Percentiles rank a stretch among this genome's conserved stretches.
phyloP scores from a whole-genome alignment of 2,329 filamentous ascomycete genomes.

The Paraphoma sp. region DNA sequence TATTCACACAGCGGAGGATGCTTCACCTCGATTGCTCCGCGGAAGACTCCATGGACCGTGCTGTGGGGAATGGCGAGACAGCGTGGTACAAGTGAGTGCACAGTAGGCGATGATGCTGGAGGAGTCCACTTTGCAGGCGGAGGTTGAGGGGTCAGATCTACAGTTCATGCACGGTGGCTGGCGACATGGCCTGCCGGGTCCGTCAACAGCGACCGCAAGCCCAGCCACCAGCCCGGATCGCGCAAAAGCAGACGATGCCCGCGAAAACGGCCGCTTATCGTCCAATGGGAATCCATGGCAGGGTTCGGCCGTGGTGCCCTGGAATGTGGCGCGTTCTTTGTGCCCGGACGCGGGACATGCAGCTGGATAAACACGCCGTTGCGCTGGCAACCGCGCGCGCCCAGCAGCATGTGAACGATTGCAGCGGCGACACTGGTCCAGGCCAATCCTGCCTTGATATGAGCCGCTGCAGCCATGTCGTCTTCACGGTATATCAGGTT shows the following conservation, averaged over 20 bases:
- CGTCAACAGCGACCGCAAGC: conserved; percentile 42
- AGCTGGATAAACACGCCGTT: conserved; percentile 16
- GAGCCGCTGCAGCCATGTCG: neutral
- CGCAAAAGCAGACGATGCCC: conserved; percentile 18
- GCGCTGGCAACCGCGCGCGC: conserved; percentile 10
- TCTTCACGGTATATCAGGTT: neutral
- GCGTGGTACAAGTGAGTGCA: conserved; percentile 20
- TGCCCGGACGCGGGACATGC: conserved; percentile 13
- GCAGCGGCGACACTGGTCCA: neutral
- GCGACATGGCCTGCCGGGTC: conserved; percentile 21
- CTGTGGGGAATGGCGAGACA: conserved; percentile 8
- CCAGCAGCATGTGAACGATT: conserved; percentile 3
- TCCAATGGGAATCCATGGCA: conserved; percentile 16
- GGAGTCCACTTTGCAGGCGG: conserved; percentile 10
- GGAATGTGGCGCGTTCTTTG: conserved; percentile 16
- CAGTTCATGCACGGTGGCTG: conserved; percentile 45
- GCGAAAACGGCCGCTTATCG: conserved; percentile 13
- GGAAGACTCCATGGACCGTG: conserved; percentile 23
- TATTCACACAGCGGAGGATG: conserved; percentile 12
- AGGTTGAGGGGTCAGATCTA: conserved; percentile 31
- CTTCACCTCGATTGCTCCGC: conserved; percentile 27
- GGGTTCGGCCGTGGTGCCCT: conserved; percentile 7
- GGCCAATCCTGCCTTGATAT: neutral
- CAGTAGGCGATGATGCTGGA: conserved; percentile 10
- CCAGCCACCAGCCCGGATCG: conserved; percentile 22